phyloP scores from a whole-genome alignment of 768 basidiomycete genomes.

The Solioccasus polychromus region DNA sequence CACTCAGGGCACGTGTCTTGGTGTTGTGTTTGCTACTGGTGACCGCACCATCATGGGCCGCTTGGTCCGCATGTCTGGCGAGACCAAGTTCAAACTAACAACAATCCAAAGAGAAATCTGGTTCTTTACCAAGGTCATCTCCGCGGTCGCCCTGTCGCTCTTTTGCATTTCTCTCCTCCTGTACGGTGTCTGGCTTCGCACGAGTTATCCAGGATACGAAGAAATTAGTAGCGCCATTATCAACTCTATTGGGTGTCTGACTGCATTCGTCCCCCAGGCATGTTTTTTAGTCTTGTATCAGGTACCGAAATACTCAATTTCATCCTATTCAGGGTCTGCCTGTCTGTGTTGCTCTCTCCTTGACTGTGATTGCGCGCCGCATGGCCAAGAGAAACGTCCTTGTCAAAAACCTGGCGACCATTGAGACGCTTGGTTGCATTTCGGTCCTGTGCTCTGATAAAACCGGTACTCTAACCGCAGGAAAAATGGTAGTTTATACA shows the following conservation, averaged over 20 bases:
- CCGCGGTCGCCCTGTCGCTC: slow-evolving; percentile 35
- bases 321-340: slow-evolving; percentile 18
- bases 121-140: slow-evolving; percentile 53
- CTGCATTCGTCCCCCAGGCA: slow-evolving; percentile 41
- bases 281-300: background rate
- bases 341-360: slow-evolving; percentile 50
- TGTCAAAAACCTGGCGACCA: slow-evolving; percentile 49
- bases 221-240: slow-evolving; percentile 34
- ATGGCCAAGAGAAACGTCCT: slow-evolving; percentile 46
- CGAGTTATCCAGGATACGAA: slow-evolving; percentile 29
- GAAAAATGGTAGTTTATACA: slow-evolving; percentile 43
- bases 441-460: slow-evolving; percentile 54
- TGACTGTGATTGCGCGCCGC: slow-evolving; percentile 47
- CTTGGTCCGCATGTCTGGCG: slow-evolving; percentile 50
- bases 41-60: slow-evolving; percentile 47
- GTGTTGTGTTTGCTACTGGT: slow-evolving; percentile 40
- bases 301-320: background rate
- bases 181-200: slow-evolving; percentile 40
- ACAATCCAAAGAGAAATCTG: slow-evolving; percentile 45
- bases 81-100: slow-evolving; percentile 43
- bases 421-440: slow-evolving; percentile 52
- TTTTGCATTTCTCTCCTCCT: slow-evolving; percentile 40
- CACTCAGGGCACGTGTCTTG: slow-evolving; percentile 39
- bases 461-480: slow-evolving; percentile 47
- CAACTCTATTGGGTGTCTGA: slow-evolving; percentile 37